A percentile compares a stretch with the other conserved stretches of the same genome.
Evolutionary conservation across 768 basidiomycete genomes (phyloP).

Genomic region (Cantharellus anzutake): DNA sequence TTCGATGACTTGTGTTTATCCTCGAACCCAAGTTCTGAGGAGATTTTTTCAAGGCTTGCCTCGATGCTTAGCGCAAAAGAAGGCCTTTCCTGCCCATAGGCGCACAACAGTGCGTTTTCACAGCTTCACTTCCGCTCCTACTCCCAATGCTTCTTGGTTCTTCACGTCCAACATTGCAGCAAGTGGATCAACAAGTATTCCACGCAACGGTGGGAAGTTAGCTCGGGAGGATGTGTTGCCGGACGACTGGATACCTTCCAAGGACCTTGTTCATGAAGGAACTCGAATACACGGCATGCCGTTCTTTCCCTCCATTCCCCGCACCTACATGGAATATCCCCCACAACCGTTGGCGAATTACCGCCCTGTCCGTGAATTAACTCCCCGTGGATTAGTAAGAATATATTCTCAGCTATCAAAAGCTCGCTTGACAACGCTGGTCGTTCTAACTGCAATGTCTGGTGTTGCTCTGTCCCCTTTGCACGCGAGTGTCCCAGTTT

Average conservation of each 20-base stretch:
- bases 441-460: conserved; percentile 78
- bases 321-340: conserved; percentile 1
- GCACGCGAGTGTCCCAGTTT: conserved; percentile 62
- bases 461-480: conserved; percentile 86
- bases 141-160: not conserved
- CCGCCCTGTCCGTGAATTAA: conserved; percentile 15
- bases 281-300: too few relatives aligned
- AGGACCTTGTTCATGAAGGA: too few relatives aligned
- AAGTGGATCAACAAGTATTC: not conserved
- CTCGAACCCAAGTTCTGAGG: too few relatives aligned
- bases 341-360: conserved; percentile 6
- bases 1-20: too few relatives aligned
- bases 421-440: conserved; percentile 59
- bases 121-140: too few relatives aligned
- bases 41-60: too few relatives aligned
- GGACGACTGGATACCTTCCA: too few relatives aligned
- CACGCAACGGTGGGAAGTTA: not conserved
- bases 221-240: not conserved
- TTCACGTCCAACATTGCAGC: not conserved
- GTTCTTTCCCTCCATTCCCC: not conserved
- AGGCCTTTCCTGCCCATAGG: too few relatives aligned
- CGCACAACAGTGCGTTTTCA: too few relatives aligned
- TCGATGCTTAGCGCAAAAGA: too few relatives aligned
- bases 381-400: conserved; percentile 29
- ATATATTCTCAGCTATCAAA: conserved; percentile 75